These are phyloP conservation scores for Zygosaccharomyces sapae DNA, from an alignment of 1,139 yeast species.

Conservation along the genomic window DNA sequence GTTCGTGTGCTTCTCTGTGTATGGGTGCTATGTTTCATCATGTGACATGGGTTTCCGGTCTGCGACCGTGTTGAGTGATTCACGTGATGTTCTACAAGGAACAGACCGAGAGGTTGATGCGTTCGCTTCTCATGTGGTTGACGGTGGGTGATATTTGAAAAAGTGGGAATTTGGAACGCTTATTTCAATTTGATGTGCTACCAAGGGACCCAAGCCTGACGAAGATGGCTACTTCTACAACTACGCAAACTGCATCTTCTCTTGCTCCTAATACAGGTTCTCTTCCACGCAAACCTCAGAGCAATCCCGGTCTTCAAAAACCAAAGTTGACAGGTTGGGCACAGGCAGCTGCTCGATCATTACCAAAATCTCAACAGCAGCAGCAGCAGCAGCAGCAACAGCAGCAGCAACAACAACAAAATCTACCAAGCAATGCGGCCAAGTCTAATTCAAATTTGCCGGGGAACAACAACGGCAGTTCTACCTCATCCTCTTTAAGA, in stretches of 20 bases:
- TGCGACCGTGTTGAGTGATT: neutral
- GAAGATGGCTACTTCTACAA: constrained; percentile 6
- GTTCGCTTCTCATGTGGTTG: neutral
- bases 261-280: constrained; percentile 2
- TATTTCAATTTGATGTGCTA: neutral
- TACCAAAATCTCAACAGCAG: constrained; percentile 16
- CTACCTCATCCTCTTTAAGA: neutral
- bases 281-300: constrained; percentile 4
- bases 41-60: neutral
- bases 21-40: too few species aligned
- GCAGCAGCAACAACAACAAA: constrained; percentile 7
- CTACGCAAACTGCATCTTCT: constrained; percentile 4
- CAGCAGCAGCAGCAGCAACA: constrained; percentile 7
- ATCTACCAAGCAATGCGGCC: neutral
- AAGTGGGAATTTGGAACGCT: neutral
- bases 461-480: neutral
- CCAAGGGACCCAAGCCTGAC: constrained; percentile 4
- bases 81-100: neutral
- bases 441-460: neutral
- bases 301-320: constrained; percentile 9
- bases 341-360: constrained; percentile 34
- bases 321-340: constrained; percentile 35
- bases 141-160: neutral
- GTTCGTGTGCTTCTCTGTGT: neutral
- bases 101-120: neutral